Base-by-base conservation (phyloP, 208 protist genomes). In the Phytomonas serpens region DNA sequence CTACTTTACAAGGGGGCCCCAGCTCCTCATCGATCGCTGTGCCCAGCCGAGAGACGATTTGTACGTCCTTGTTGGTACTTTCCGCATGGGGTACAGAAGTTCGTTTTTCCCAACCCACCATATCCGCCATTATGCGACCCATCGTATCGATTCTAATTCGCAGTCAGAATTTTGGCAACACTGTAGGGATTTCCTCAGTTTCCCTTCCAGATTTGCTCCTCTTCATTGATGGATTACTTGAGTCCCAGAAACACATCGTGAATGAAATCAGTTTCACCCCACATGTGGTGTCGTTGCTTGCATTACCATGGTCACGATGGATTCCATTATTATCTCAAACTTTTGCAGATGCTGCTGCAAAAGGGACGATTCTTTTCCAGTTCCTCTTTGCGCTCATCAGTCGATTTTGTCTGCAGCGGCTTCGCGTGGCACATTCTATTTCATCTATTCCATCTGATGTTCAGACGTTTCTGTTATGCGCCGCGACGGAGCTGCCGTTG, bases 11-110 rank as follows among this genome's bases (percentile, higher is more conserved):
- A 38, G 27, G 52, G 75, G 23, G 75, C 47, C 66, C 13, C 62
- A 75, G 69, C 73, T 73, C 42, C 70, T 67, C 67, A 40, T 67
- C 67, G 64, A 68, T 51, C 51, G 38, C 42, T 19, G 11, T 31
- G 16, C 31, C 40, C 29, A 64, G 52, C 57, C n/a, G 70, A 72
- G 86, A 95, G 73, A 83, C 77, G 13, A 76, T 86, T 34, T 85
- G 85, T 71, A 86, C 84, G 23, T 84, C 90, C 23, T 77, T 95
- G 27, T 71, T 95, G 57, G 84, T 92, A 19, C 68, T 95, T 19
- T 80, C 82, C 27, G 79, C 87, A 51, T 95, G 90, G 90, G 75
- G 77, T 23, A 71, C 72, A 23, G 86, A 92, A 71, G 80, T 87
- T 37, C 78, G 83, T 64, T 85, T 95, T 66, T 84, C 87, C 3